Conservation (phyloP, 225 moss, liverwort and hornwort species). For the Pseudisothecium myosuroides region DNA sequence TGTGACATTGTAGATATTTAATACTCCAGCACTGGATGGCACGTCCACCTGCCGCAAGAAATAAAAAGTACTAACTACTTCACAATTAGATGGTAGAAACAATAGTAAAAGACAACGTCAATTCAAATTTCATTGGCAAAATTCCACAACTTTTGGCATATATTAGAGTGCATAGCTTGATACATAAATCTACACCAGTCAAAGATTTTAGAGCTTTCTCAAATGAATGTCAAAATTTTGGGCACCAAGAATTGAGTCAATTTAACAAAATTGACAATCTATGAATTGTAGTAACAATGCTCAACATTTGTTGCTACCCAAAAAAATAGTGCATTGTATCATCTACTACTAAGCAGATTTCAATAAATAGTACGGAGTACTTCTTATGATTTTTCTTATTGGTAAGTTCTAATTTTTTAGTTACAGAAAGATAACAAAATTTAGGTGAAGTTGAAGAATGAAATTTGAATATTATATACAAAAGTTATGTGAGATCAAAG, state of each 20-base stretch:
- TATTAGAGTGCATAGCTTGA: not conserved
- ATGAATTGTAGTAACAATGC: not conserved
- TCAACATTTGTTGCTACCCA: no score
- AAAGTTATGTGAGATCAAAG: not conserved
- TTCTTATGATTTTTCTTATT: not conserved
- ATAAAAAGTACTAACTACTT: not conserved
- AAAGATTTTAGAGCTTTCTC: no score
- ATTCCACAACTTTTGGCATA: not conserved
- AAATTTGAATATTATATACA: no score
- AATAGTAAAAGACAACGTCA: not conserved
- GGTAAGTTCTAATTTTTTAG: accelerated
- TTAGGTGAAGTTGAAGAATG: not conserved
- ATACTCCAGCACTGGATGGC: not conserved
- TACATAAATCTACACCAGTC: accelerated
- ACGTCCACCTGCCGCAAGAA: not conserved
- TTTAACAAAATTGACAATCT: not conserved
- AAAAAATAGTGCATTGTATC: not conserved
- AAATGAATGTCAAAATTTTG: not conserved
- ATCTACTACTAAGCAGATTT: not conserved
- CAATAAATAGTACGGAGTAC: not conserved
- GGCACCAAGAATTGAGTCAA: not conserved
- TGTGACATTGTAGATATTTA: constrained; percentile 15
- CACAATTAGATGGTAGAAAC: not conserved
- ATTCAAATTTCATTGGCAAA: not conserved
- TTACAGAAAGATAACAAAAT: no score